A percentile compares a stretch with the other conserved stretches of the same genome.
Evolutionary conservation across 2,329 filamentous ascomycete species (phyloP).

Genomic region (Raffaelea arxii): DNA sequence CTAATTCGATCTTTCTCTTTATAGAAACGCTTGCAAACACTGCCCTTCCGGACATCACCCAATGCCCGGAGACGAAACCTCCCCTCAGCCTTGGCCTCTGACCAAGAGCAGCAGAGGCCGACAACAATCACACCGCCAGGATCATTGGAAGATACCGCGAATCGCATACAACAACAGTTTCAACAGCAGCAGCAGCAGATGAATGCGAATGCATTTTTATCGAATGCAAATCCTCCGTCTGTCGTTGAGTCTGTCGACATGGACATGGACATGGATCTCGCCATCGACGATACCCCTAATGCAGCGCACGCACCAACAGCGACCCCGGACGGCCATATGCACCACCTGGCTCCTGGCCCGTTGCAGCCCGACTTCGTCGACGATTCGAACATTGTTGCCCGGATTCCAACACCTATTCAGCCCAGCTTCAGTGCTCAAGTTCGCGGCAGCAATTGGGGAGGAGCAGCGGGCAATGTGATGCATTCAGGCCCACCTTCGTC

Average conservation of each 20-base stretch:
- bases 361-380: constrained; percentile 22
- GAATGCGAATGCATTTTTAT: constrained; percentile 15
- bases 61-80: constrained; percentile 25
- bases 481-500: constrained; percentile 3
- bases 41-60: constrained; percentile 39
- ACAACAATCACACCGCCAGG: constrained; percentile 29
- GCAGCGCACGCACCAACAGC: constrained; percentile 4
- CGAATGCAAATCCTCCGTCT: constrained; percentile 15
- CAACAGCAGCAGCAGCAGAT: constrained; percentile 4
- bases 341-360: constrained; percentile 19
- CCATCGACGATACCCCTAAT: constrained; percentile 26
- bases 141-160: constrained; percentile 26
- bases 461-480: constrained; percentile 23
- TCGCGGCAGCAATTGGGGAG: constrained; percentile 39
- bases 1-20: neutral
- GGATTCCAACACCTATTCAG: constrained; percentile 52
- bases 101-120: constrained; percentile 17
- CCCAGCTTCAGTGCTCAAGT: constrained; percentile 46
- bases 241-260: constrained; percentile 21
- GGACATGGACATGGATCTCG: constrained; percentile 47
- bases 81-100: constrained; percentile 10
- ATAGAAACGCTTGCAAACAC: constrained; percentile 45
- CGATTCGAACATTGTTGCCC: constrained; percentile 28
- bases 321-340: constrained; percentile 1
- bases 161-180: constrained; percentile 6